Evolutionary conservation across 139 green algal genomes (phyloP).

Genomic region (Chlorella sp.): DNA sequence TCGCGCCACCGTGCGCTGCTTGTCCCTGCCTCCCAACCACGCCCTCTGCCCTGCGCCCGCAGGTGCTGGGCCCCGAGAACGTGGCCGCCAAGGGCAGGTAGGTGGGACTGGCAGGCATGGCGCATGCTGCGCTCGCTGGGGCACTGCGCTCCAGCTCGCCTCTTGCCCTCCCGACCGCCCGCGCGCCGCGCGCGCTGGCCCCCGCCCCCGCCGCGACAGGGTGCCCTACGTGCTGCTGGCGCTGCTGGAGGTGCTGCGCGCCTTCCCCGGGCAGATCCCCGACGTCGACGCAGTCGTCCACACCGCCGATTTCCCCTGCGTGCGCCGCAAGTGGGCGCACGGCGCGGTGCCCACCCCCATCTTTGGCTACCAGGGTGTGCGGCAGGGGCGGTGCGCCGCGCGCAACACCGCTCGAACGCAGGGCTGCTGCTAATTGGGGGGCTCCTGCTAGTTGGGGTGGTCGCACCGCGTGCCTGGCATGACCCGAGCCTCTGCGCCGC

Average conservation of each 20-base stretch:
- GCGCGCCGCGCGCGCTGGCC: too few species aligned
- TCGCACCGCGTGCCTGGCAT: background rate
- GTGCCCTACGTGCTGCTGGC: conserved; percentile 47
- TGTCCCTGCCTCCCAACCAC: background rate
- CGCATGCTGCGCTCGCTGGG: too few species aligned
- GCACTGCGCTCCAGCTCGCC: too few species aligned
- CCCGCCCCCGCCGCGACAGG: too few species aligned
- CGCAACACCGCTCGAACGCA: too few species aligned
- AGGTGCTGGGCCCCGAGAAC: conserved; percentile 19
- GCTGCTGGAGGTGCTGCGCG: conserved; percentile 40
- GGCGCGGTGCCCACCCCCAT: conserved; percentile 13
- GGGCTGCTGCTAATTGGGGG: background rate
- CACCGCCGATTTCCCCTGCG: conserved; percentile 49
- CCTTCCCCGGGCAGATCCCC: conserved; percentile 44
- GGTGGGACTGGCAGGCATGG: too few species aligned
- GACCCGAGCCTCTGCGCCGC: too few species aligned
- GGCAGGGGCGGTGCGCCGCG: too few species aligned
- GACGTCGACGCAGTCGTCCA: conserved; percentile 46
- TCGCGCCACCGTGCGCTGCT: background rate
- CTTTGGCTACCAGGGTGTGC: conserved; percentile 40
- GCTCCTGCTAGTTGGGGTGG: background rate
- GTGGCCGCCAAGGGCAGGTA: conserved; percentile 44
- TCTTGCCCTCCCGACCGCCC: too few species aligned
- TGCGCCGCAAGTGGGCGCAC: conserved; percentile 12
- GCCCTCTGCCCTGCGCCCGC: background rate